Base-by-base conservation (phyloP, 306 rosid species). In the Pyrus communis region DNA sequence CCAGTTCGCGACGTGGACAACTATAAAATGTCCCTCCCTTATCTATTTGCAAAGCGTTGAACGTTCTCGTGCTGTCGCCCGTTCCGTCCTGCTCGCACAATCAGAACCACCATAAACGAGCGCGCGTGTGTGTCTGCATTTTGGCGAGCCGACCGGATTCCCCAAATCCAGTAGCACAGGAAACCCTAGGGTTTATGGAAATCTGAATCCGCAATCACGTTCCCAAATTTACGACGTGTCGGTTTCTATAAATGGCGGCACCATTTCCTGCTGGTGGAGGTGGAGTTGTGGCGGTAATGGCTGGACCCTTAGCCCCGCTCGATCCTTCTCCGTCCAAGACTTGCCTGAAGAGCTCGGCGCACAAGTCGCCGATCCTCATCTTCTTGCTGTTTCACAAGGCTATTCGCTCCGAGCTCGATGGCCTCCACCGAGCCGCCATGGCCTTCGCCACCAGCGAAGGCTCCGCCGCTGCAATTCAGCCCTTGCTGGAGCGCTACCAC, bases 351-450 rank as follows among this genome's bases (percentile, higher is more conserved):
- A 78, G 71, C 49, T 75, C 87, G 22, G 58, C 71, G 9, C 58
- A 78, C 52, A 66, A 78, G 55, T 84, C 89, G 22, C 87, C 89
- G 28, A 83, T 86, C 15, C 77, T 86, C 18, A 82, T 86, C 15
- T 82, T 86, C 89, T 67, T 82, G 70, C 78, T 86, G 54, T 86
- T 86, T 22, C 89, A 86, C 69, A 86, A 86, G 51, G 86, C 89
- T 18, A 83, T 86, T 27, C 84, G 86, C 40, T 80, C 86, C 66
- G 89, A 82, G 83, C 89, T 86, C 66, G 85, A 82, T 8, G 46
- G 79, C n/a, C 77, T 86, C 25, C 89, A 86, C 45, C 77, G 69
- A 0, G 76, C 81, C 57, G 85, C 86, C 52, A 10, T 86, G 60
- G 81, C 73, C 61, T 83, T 82, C 49, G 89, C 84, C 35, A 74